Percentiles rank a stretch among this genome's conserved stretches.
Evolutionary conservation across 495 filamentous ascomycete genomes (phyloP).

Genomic region (Penicillium flavigenum): DNA sequence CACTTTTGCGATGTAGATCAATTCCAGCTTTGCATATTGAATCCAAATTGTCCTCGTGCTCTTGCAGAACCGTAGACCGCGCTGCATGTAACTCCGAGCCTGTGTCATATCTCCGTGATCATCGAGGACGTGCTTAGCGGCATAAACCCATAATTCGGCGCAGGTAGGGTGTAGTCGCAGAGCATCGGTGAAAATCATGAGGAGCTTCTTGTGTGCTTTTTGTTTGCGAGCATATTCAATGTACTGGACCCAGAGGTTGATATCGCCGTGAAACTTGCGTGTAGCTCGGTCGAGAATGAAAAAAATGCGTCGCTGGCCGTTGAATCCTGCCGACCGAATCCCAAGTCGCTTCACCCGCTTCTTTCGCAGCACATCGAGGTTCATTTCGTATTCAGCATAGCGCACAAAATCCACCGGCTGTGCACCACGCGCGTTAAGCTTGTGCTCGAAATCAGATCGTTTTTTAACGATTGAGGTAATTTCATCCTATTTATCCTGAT

Average conservation of each 20-base stretch:
- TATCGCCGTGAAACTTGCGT: conserved; percentile 76
- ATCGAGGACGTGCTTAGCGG: conserved; percentile 73
- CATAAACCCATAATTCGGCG: conserved; percentile 82
- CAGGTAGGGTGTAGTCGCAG: conserved; percentile 83
- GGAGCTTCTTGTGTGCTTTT: conserved; percentile 76
- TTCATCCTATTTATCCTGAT: conserved; percentile 60
- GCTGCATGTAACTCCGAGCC: conserved; percentile 81
- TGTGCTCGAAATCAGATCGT: conserved; percentile 91
- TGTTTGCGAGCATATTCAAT: conserved; percentile 75
- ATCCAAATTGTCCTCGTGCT: conserved; percentile 71
- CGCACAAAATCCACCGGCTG: conserved; percentile 74
- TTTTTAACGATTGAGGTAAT: conserved; percentile 83
- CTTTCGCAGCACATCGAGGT: conserved; percentile 74
- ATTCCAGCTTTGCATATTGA: conserved; percentile 87
- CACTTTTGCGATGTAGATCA: conserved; percentile 85
- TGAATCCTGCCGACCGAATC: conserved; percentile 60
- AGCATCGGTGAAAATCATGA: conserved; percentile 70
- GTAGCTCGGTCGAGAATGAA: conserved; percentile 86
- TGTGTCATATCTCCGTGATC: conserved; percentile 78
- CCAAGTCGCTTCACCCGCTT: conserved; percentile 79
- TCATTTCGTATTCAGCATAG: conserved; percentile 90
- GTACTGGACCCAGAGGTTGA: conserved; percentile 90
- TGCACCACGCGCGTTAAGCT: conserved; percentile 75
- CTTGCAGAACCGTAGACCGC: conserved; percentile 85
- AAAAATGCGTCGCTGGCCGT: conserved; percentile 79